phyloP scores from a whole-genome alignment of 139 green algal species.

The Dunaliella primolecta region DNA sequence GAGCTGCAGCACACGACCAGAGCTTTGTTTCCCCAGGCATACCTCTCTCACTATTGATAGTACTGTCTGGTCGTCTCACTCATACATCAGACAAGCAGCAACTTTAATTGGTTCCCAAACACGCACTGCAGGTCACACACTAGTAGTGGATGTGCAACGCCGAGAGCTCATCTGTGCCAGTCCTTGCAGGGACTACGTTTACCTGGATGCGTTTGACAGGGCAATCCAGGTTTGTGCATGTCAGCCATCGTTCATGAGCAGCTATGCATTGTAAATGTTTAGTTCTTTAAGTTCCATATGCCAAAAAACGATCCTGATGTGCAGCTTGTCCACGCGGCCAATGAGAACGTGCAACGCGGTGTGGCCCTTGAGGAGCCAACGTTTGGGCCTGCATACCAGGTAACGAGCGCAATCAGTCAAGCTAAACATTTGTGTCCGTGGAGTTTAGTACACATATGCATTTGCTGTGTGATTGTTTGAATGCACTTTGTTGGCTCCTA shows the following conservation, averaged over 20 bases:
- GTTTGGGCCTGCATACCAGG: constrained; percentile 24
- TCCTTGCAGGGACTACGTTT: constrained; percentile 70
- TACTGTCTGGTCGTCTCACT: too few species aligned
- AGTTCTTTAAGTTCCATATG: too few species aligned
- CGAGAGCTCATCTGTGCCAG: constrained; percentile 70
- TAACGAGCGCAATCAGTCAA: neutral
- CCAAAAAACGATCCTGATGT: neutral
- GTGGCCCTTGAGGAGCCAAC: constrained; percentile 8
- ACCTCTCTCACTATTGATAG: too few species aligned
- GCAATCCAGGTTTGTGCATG: constrained; percentile 46
- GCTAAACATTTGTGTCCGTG: too few species aligned
- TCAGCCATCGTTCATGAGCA: neutral
- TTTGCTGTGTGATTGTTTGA: too few species aligned
- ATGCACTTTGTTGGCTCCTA: too few species aligned
- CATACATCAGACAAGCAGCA: too few species aligned
- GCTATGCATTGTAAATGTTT: neutral
- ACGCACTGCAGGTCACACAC: constrained; percentile 55
- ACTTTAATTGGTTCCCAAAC: too few species aligned
- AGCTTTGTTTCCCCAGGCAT: too few species aligned
- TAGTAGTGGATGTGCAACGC: constrained; percentile 54
- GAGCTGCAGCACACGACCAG: too few species aligned
- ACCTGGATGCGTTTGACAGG: constrained; percentile 57
- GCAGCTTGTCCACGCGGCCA: constrained; percentile 17
- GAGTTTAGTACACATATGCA: too few species aligned
- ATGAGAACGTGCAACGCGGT: constrained; percentile 14